phyloP scores from a whole-genome alignment of 768 basidiomycete genomes.

The Trametopsis cervina region DNA sequence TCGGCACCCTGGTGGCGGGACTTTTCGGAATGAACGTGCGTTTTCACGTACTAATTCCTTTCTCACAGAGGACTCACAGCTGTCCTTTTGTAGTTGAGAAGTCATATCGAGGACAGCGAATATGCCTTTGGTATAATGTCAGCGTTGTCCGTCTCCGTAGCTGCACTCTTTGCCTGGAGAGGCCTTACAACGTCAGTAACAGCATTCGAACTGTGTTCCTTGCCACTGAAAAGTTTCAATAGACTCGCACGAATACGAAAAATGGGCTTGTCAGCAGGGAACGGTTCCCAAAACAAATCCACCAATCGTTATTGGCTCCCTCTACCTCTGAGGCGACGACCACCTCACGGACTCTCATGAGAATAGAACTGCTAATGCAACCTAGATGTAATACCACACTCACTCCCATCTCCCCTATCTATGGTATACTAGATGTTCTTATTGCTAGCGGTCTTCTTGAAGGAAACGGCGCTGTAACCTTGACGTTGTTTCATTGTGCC shows the following conservation, averaged over 20 bases:
- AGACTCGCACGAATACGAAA: conserved; percentile 23
- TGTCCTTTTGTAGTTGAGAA: conserved; percentile 24
- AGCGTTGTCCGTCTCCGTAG: conserved; percentile 13
- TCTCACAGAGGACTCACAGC: conserved; percentile 12
- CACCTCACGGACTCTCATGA: conserved; percentile 7
- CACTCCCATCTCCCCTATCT: too few relatives aligned
- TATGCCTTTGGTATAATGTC: conserved; percentile 23
- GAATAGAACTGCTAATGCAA: not conserved
- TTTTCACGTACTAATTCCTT: conserved; percentile 11
- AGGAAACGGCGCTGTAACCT: too few relatives aligned
- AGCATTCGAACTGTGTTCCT: not conserved
- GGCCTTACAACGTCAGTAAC: conserved; percentile 17
- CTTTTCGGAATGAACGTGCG: conserved; percentile 96
- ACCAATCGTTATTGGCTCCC: conserved; percentile 15
- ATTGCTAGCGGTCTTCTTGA: too few relatives aligned
- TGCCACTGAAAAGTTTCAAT: not conserved
- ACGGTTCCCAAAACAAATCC: conserved; percentile 13
- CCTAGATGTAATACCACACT: too few relatives aligned
- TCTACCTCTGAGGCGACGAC: conserved; percentile 15
- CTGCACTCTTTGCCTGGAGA: conserved; percentile 15
- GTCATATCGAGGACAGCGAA: conserved; percentile 21
- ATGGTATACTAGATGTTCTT: too few relatives aligned
- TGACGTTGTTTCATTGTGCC: too few relatives aligned
- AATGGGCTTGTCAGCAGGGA: conserved; percentile 19
- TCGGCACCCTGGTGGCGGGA: conserved; percentile 85